A percentile compares a stretch with the other conserved stretches of the same genome.
Evolutionary conservation across 768 basidiomycete species (phyloP).

Genomic region (Cystobasidium onofrii): DNA sequence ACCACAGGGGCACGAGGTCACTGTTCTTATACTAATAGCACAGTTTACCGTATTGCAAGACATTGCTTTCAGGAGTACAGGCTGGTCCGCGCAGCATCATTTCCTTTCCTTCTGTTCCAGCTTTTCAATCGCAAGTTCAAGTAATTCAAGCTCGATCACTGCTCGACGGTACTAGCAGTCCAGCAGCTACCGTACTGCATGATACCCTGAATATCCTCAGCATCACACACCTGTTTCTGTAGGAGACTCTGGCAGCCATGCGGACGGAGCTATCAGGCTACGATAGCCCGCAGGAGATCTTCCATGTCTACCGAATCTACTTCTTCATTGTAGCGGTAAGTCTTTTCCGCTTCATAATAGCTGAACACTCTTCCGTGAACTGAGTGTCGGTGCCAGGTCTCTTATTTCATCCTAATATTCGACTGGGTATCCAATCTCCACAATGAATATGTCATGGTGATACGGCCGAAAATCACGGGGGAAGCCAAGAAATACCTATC

Average conservation of each 20-base stretch:
- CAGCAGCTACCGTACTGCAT: too few relatives aligned
- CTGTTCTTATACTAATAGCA: neutral
- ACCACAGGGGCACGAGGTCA: neutral
- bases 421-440: slow-evolving; percentile 11
- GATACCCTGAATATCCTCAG: too few relatives aligned
- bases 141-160: too few relatives aligned
- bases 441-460: neutral
- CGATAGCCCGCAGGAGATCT: neutral
- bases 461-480: neutral
- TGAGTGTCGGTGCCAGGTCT: neutral
- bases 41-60: too few relatives aligned
- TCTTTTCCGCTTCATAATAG: neutral
- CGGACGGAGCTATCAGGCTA: neutral
- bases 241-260: neutral
- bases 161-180: too few relatives aligned
- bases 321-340: neutral
- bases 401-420: slow-evolving; percentile 3
- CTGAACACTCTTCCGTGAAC: too few relatives aligned
- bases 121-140: too few relatives aligned
- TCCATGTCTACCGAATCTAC: neutral
- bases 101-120: too few relatives aligned
- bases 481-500: neutral
- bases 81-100: too few relatives aligned
- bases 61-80: too few relatives aligned
- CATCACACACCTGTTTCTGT: too few relatives aligned